Percentiles rank a stretch among this genome's conserved stretches.
phyloP scores from a whole-genome alignment of 2,329 filamentous ascomycete species.

The Hymenoscyphus albidus region DNA sequence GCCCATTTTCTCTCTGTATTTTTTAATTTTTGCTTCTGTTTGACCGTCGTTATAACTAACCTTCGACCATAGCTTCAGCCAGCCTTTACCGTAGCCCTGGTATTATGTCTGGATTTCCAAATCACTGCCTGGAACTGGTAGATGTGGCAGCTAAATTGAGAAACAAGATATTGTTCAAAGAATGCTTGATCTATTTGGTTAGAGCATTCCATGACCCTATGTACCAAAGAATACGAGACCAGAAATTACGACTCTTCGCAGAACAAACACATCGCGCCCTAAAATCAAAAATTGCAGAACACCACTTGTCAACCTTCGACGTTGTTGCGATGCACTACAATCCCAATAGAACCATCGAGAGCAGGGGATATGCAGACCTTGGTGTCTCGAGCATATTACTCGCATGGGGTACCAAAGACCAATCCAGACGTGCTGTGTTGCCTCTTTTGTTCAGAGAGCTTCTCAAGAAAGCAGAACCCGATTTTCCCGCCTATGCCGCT shows the following conservation, averaged over 20 bases:
- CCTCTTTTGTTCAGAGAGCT: no score
- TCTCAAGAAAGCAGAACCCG: no score
- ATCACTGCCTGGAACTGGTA: background rate
- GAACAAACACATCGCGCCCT: background rate
- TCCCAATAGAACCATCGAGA: no score
- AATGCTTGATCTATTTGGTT: background rate
- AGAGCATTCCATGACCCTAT: background rate
- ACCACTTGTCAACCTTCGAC: no score
- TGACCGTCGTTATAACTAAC: background rate
- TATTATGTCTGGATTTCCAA: background rate
- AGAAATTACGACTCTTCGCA: no score
- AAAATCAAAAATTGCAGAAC: background rate
- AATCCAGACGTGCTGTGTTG: no score
- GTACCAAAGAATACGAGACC: background rate
- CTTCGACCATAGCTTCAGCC: background rate
- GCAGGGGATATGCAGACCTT: no score
- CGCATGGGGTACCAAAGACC: no score
- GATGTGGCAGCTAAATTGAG: background rate
- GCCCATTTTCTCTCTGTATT: background rate
- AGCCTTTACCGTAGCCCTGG: slow-evolving; percentile 5
- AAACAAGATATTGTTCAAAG: background rate
- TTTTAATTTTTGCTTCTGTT: background rate
- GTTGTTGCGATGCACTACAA: no score
- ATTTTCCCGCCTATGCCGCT: no score
- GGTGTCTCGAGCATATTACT: no score